Base-by-base conservation (phyloP, 2,329 filamentous ascomycete genomes). In the Botryotinia globosa region DNA sequence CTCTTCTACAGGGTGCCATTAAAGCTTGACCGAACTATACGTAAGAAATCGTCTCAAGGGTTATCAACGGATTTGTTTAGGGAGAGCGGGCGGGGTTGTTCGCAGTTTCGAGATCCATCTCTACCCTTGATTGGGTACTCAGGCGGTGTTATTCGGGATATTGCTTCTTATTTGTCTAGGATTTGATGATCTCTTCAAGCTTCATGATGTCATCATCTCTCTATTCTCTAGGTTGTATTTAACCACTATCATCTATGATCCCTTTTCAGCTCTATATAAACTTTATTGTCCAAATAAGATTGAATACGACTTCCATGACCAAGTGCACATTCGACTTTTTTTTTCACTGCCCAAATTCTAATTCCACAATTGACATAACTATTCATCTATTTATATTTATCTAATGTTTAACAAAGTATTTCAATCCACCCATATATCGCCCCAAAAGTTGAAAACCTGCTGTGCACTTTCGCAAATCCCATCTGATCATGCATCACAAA, bases 91-190 rank as follows among this genome's bases (percentile, higher is more conserved):
- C 1, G 9, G 42, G 10, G 7, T 34, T 32, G 32, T 4, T 18
- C 18, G 3, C 29, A n/a, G 29, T 12, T 37, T 22, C 1, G 1
- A 18, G 16, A 18, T 18, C 18, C 48, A 48, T n/a, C 42, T 6
- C 8, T 25, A 4, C 1, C 25, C 37, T 37, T 1, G 8, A 34
- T 16, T n/a, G 1, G 14, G 12, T 25, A 20, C 16, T 48, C 22
- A 39, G 16, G 16, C 34, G 8, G 1, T 37, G 12, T 51, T 37
- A 20, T 34, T 12, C 0, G 3, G 12, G 6, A 20, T 0, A 0
- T 48, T 48, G 4, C 20, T 66, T 14, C 37, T 12, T 6, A 37
- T 14, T 25, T 34, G 34, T 37, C 14, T 34, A 48, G 62, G 62
- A 0, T 25, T 64, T 16, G 3, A 45, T 25, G 3, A 1, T 59